phyloP scores from a whole-genome alignment of 2,329 filamentous ascomycete species.

The Penicillium sp. region DNA sequence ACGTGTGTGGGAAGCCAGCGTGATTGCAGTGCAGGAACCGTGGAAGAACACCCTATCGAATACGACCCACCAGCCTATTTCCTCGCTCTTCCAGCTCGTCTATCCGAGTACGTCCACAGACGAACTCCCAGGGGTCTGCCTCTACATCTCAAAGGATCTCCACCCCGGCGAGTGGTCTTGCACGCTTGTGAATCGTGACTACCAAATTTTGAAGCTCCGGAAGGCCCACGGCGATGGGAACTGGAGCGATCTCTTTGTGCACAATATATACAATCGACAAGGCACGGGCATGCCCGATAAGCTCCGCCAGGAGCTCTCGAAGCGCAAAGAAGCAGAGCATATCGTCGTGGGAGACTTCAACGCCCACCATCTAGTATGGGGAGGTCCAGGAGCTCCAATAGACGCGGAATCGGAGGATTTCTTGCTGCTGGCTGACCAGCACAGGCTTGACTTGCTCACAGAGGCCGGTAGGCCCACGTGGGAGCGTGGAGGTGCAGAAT shows the following conservation, averaged over 20 bases:
- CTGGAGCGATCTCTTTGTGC: too few species aligned
- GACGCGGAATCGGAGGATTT: neutral
- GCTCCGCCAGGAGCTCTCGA: too few species aligned
- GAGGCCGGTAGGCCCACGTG: neutral
- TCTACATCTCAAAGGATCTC: neutral
- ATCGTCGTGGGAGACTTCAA: neutral
- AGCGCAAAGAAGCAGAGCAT: neutral
- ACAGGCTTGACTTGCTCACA: neutral
- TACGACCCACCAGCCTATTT: neutral
- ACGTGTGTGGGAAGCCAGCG: neutral
- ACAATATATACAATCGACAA: too few species aligned
- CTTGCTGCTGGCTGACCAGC: neutral
- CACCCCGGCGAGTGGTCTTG: neutral
- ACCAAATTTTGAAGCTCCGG: too few species aligned
- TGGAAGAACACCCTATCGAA: neutral
- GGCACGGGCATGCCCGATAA: too few species aligned
- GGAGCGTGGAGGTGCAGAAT: neutral
- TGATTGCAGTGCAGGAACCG: neutral
- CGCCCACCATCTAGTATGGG: neutral
- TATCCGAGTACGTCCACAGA: too few species aligned
- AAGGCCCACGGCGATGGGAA: too few species aligned
- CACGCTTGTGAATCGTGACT: too few species aligned
- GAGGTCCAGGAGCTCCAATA: accelerated
- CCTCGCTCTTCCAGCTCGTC: too few species aligned
- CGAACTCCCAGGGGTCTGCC: neutral